Evolutionary conservation across 306 rosid genomes (phyloP), one percentile per base, ranked within the genome.

Genomic region (Malus asiatica): DNA sequence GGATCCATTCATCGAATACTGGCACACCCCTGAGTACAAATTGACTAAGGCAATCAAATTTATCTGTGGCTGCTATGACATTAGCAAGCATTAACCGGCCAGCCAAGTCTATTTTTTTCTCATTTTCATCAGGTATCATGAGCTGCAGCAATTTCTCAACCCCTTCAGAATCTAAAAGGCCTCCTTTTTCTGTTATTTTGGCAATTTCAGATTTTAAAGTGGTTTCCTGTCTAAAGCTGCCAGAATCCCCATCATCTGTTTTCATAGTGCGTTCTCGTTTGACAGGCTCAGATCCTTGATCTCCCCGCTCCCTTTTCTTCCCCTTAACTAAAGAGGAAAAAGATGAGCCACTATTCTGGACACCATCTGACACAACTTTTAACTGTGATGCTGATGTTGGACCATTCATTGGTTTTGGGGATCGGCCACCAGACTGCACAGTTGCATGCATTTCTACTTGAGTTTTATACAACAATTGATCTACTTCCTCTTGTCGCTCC

Each of bases 401-500:
- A 84, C 92, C 90, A 76, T 87, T 93, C 88, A 87, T 78, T 35
- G 98, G 93, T 81, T 89, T 93, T 16, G 98, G 98, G 72, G 98
- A 93, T 67, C 96, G 93, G 72, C 97, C 96, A 70, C 98, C 98
- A 44, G 97, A 86, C 86, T 88, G 98, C 91, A 86, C 89, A 80
- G 91, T 86, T 72, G 85, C 97, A 86, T 93, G 96, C 98, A 93
- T 93, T 86, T 91, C 98, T 87, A 88, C 77, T 86, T 74, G 83
- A 11, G 98, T 93, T 82, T 89, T 93, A 40, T 87, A 77, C 87
- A 93, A 87, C 48, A 93, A 81, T 72, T 88, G 83, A 80, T 91
- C 85, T 87, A 93, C 96, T 88, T 93, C 98, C 84, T 93, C 96
- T 79, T 93, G 98, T 25, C 75, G 92, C 58, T 83, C 97, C 98